phyloP scores from a whole-genome alignment of 2,329 filamentous ascomycete species.

The Paracoccidioides brasiliensis region DNA sequence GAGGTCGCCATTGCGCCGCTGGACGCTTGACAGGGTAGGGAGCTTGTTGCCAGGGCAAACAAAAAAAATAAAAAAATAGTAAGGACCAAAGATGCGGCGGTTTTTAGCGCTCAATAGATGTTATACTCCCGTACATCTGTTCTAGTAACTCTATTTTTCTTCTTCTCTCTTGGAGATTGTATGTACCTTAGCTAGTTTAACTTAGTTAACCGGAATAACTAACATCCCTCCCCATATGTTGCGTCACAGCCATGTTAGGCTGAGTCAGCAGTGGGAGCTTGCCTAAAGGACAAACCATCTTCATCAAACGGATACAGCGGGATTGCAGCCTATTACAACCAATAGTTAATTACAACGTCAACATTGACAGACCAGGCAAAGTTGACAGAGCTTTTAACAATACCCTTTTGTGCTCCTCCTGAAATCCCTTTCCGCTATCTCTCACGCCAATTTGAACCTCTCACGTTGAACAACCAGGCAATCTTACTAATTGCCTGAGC shows the following conservation, averaged over 20 bases:
- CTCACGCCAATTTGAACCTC: not conserved
- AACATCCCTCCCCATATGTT: not conserved
- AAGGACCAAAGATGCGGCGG: too few species aligned
- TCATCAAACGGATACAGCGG: not conserved
- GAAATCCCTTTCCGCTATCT: not conserved
- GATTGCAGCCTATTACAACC: not conserved
- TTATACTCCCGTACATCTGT: too few species aligned
- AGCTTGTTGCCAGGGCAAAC: not conserved
- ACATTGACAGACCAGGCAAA: not conserved
- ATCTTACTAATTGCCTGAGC: not conserved
- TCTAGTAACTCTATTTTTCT: too few species aligned
- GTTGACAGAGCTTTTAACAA: not conserved
- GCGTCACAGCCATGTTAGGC: not conserved
- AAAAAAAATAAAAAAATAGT: not conserved
- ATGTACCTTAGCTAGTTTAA: too few species aligned
- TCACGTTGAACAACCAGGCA: not conserved
- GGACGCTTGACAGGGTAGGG: not conserved
- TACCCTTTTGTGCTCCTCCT: not conserved
- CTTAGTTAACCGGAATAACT: not conserved
- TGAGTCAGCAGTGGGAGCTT: not conserved
- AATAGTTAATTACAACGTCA: not conserved
- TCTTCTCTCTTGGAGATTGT: too few species aligned
- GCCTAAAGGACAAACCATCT: too few species aligned
- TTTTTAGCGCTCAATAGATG: too few species aligned
- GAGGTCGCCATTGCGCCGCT: constrained; percentile 33